Base-by-base conservation (phyloP, 306 rosid species). In the Ormosia emarginata region DNA sequence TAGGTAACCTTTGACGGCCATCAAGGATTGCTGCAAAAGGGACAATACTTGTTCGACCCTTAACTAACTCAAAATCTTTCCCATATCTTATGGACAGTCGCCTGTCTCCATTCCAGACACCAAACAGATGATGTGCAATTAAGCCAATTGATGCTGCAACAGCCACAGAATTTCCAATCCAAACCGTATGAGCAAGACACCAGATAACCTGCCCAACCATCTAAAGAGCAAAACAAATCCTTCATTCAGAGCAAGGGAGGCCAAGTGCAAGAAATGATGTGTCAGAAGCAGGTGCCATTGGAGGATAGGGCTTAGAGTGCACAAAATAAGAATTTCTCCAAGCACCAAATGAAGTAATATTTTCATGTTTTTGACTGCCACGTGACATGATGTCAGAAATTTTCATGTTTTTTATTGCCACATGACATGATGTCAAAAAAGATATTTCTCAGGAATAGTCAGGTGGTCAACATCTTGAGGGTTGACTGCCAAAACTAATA, bases 91-190 rank as follows among this genome's bases (percentile, higher is more conserved):
- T 53, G 3, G 93, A 90, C 8, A 93, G 80, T 68, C 95, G 83
- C 83, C 94, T 87, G 79, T 95, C 99, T 41, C 99, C 99, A 57
- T 95, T 95, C 99, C 99, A 94, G 47, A 87, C 97, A 69, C 98
- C 98, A 37, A 93, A 95, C 30, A 95, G 83, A 87, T 94, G 99
- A 67, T 95, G 99, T 24, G 89, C 98, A 69, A 95, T 90, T 78
- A 95, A 84, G 57, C 92, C 98, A 66, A 95, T 1, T 40, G 99
- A 95, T 49, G 98, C 98, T 57, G 98, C 98, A 73, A 82, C 95
- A 8, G 92, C 87, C 81, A 93, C 93, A 0, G 98, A 90, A 83
- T 90, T 95, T 79, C 99, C 98, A 14, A 93, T 95, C 99, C 99
- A 95, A 29, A 93, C 9, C 41, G 97, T 91, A 84, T 93, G 99